Percentiles rank a stretch among this genome's conserved stretches.
Conservation (phyloP, 768 basidiomycete species). For the Collybia nuda region DNA sequence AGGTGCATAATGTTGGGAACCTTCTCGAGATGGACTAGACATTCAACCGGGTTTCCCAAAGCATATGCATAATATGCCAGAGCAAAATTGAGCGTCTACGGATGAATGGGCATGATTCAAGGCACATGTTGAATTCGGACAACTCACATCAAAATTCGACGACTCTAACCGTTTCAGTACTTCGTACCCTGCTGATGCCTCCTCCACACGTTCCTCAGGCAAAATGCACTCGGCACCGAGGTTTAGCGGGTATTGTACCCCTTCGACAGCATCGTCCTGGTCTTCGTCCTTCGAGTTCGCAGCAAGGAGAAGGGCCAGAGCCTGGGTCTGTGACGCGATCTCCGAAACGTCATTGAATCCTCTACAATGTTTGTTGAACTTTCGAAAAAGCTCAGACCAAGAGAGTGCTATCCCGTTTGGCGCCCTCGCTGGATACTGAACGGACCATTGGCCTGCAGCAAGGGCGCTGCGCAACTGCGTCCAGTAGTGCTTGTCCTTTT, state of each 20-base stretch:
- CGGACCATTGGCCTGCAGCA: constrained; percentile 73
- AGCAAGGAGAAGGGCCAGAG: constrained; percentile 55
- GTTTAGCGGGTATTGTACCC: constrained; percentile 35
- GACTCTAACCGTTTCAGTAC: constrained; percentile 47
- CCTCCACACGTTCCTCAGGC: constrained; percentile 53
- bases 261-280: constrained; percentile 41
- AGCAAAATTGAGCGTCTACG: constrained; percentile 64
- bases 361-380: constrained; percentile 82
- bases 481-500: constrained; percentile 80
- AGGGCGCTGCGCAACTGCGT: constrained; percentile 68
- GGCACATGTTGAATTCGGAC: background rate
- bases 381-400: constrained; percentile 81
- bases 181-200: constrained; percentile 56
- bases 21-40: constrained; percentile 55
- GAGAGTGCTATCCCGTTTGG: constrained; percentile 51
- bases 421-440: constrained; percentile 57
- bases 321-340: constrained; percentile 67
- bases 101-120: constrained; percentile 8
- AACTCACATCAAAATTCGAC: constrained; percentile 59
- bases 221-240: constrained; percentile 61
- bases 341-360: constrained; percentile 62
- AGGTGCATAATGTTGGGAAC: constrained; percentile 55
- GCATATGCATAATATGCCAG: constrained; percentile 85
- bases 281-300: constrained; percentile 53
- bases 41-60: constrained; percentile 61